Evolutionary conservation across 495 filamentous ascomycete species (phyloP).

Genomic region (Neurospora terricola): DNA sequence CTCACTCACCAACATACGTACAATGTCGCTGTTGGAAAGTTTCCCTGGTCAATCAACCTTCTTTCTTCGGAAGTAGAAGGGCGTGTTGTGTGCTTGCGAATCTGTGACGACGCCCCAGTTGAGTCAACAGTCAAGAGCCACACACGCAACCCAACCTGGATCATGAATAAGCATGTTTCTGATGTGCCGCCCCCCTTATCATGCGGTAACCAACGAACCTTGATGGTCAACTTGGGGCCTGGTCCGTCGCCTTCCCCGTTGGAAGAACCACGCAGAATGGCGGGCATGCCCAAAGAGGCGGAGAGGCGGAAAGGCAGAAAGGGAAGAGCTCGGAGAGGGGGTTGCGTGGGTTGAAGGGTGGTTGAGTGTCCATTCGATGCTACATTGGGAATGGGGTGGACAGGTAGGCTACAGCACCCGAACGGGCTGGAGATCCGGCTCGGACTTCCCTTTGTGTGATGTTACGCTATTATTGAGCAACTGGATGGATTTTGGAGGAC

Average conservation of each 20-base stretch:
- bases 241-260: neutral
- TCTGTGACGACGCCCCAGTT: neutral
- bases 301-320: neutral
- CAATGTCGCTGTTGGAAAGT: too few relatives aligned
- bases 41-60: too few relatives aligned
- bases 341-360: neutral
- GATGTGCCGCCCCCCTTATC: neutral
- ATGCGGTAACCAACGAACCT: neutral
- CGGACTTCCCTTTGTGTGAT: neutral
- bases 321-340: neutral
- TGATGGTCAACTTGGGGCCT: neutral
- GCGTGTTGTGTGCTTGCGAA: neutral
- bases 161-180: neutral
- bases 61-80: neutral
- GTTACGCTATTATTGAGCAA: too few relatives aligned
- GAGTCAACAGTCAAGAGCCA: neutral
- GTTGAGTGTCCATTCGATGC: neutral
- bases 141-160: too few relatives aligned
- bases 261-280: neutral
- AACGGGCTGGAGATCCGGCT: neutral
- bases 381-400: neutral
- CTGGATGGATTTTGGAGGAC: too few relatives aligned
- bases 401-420: neutral
- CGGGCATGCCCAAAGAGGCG: neutral
- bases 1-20: too few relatives aligned